phyloP scores from a whole-genome alignment of 306 rosid species.

The Bauhinia variegata region DNA sequence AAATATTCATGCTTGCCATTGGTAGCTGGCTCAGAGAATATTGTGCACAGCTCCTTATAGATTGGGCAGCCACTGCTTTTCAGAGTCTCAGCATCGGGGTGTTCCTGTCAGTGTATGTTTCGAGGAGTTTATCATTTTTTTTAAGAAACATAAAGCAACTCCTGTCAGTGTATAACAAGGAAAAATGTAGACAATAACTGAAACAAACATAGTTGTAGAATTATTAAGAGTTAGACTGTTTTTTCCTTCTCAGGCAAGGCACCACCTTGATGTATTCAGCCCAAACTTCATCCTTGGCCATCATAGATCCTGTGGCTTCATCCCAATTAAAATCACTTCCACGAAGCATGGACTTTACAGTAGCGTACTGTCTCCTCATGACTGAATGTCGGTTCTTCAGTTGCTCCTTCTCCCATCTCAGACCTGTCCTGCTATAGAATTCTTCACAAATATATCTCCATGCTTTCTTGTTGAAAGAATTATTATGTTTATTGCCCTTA shows the following conservation, averaged over 20 bases:
- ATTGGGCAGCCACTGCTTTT: constrained; percentile 67
- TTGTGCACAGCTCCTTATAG: constrained; percentile 66
- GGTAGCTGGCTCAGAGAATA: constrained; percentile 62
- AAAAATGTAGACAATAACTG: background rate
- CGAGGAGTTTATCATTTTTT: constrained; percentile 29
- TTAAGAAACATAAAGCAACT: constrained; percentile 24
- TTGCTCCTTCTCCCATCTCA: constrained; percentile 82
- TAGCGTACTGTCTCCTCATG: constrained; percentile 61
- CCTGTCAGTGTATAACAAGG: background rate
- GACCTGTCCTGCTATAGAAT: constrained; percentile 59
- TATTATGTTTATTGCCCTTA: constrained; percentile 57
- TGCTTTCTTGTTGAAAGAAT: constrained; percentile 67
- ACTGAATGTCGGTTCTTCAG: constrained; percentile 73
- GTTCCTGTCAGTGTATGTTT: constrained; percentile 50
- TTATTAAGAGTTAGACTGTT: too few relatives aligned
- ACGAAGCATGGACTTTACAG: constrained; percentile 62
- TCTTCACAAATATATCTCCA: constrained; percentile 70
- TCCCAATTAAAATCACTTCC: constrained; percentile 60
- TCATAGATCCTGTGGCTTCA: constrained; percentile 62
- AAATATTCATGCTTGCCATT: constrained; percentile 54
- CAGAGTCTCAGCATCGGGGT: constrained; percentile 71
- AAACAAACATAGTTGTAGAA: constrained; percentile 25
- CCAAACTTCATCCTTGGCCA: constrained; percentile 64
- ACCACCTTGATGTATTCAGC: constrained; percentile 60
- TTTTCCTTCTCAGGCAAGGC: constrained; percentile 29